Evolutionary conservation across 2,329 filamentous ascomycete genomes (phyloP), one percentile per base, ranked within the genome.

Genomic region (Pezicula carpinea): DNA sequence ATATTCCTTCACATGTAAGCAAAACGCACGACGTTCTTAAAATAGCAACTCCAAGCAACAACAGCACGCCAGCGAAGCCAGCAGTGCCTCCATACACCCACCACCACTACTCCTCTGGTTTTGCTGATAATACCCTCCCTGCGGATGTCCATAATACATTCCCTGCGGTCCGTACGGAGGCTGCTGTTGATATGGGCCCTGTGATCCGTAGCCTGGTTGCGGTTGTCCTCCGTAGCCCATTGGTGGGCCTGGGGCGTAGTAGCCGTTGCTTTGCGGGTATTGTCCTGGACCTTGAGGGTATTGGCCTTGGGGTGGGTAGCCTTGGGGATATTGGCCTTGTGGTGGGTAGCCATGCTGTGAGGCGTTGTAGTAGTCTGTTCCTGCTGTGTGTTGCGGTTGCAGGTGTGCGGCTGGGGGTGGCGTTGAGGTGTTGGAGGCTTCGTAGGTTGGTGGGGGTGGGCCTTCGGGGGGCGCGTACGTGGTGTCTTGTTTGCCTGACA

Each of bases 21-120:
- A 3, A 29, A 11, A 4, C 26, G 2, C 23, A 2, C 26, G 8
- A 8, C 6, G 26, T 13, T 4, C 26, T 29, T 70, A 74, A 54
- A 75, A 73, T 57, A 76, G 58, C 50, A 71, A 66, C 53, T 76
- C 73, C 62, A 76, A 66, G 64, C 73, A 76, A 55, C 73, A 76
- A 54, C 73, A 76, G 56, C 72, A 74, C 32, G 73, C 72, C 59
- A 74, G 52, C 46, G 63, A 66, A 8, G 66, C 73, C 50, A 72
- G 59, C 36, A 72, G 53, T 14, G 66, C 72, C 3, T 67, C 67
- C 32, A 70, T 63, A 29, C 73, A 58, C 2, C 72, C 72, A 4
- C 62, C 64, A 7, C 63, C 62, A 5, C 61, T 54, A 10, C 61
- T 47, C 52, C 62, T 52, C 52, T 62, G 53, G 48, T 67, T 62